Base-by-base conservation (phyloP, 2,329 filamentous ascomycete species). In the Botryotinia convoluta region DNA sequence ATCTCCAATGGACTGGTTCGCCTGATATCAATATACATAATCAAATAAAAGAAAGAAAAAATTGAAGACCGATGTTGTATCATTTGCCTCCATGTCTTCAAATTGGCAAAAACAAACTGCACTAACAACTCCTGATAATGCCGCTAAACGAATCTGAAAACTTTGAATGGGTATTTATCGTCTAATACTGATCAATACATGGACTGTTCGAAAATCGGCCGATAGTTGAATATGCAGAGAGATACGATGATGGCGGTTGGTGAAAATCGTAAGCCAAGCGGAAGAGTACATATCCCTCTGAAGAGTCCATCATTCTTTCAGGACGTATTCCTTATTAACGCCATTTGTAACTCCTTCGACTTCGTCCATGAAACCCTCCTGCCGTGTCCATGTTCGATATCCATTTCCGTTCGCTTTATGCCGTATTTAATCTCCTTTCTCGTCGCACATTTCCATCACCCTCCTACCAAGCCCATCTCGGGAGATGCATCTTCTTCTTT, bases 1-100 rank as follows among this genome's bases (percentile, higher is more conserved):
- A 26, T 39, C 22, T n/a, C 2, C 22, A 12, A 37, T 39, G 85
- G 74, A 85, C 86, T 42, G 80, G 83, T 74, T 76, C 85, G 63
- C 86, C 85, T 76, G 81, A 88, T 77, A 51, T 74, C n/a, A 74
- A 71, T 42, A 35, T 63, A 65, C 7, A 35, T 12, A 67, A 20
- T 4, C 14, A 48, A 64, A 72, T 60, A 1, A 14, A 51, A 62
- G 22, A 12, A 26, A 32, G 26, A 57, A 39, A 63, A 62, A 61
- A 14, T 37, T 45, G 72, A 71, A 45, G 44, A 39, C n/a, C 48
- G 45, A 20, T 73, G 8, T 71, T 62, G 37, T 69, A 70, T 70
- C 59, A 59, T 51, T 22, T 64, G 45, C 65, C 48, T 54, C 35
- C 12, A 18, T 65, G 44, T 51, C 45, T 54, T 51, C 29, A 39